phyloP scores from a whole-genome alignment of 805 yeast species.

The Hanseniaspora meyeri region DNA sequence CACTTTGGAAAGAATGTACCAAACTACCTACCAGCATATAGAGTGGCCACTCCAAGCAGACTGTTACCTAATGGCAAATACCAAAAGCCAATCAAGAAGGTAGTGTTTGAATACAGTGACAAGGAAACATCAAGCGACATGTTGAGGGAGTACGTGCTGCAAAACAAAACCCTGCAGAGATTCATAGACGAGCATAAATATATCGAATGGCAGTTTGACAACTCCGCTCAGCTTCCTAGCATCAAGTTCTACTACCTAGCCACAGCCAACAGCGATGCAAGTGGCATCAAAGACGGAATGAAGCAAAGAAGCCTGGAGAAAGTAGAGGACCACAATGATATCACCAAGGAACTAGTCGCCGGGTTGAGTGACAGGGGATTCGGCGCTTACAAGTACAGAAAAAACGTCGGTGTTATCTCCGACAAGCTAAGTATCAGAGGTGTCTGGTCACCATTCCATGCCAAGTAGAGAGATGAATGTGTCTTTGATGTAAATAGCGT shows the following conservation, averaged over 20 bases:
- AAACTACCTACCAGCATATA: constrained; percentile 29
- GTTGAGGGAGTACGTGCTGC: constrained; percentile 50
- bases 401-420: constrained; percentile 43
- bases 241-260: constrained; percentile 45
- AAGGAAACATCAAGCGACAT: constrained; percentile 94
- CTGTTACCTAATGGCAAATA: constrained; percentile 57
- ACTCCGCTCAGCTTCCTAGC: constrained; percentile 68
- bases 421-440: constrained; percentile 82
- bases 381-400: constrained; percentile 4
- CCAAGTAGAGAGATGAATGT: constrained; percentile 34
- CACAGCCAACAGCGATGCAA: constrained; percentile 45
- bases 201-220: constrained; percentile 61
- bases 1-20: constrained; percentile 23
- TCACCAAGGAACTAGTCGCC: constrained; percentile 45
- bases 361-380: constrained; percentile 37
- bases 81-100: constrained; percentile 67
- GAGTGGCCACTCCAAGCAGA: constrained; percentile 44
- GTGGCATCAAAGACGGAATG: constrained; percentile 57
- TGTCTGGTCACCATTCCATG: constrained; percentile 91
- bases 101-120: constrained; percentile 75
- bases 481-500: neutral
- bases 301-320: constrained; percentile 51
- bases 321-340: constrained; percentile 59
- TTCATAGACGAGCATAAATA: constrained; percentile 52
- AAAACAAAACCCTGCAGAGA: constrained; percentile 35